These are phyloP conservation scores for Fusarium sp. DNA, from an alignment of 2,329 filamentous ascomycete genomes.

Conservation along the genomic window DNA sequence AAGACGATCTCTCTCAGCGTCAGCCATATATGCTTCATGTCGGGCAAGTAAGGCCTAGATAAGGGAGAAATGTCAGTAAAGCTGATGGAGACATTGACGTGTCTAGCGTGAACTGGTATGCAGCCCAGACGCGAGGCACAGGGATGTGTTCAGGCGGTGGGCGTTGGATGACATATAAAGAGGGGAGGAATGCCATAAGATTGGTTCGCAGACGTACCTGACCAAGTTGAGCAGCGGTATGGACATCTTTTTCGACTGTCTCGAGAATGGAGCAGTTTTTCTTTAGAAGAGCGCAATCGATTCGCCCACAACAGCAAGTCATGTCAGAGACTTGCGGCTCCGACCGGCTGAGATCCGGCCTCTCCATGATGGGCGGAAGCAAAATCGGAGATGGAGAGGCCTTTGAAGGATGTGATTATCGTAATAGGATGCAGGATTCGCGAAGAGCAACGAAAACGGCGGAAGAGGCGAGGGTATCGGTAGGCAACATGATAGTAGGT, in stretches of 20 bases:
- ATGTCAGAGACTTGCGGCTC: slow-evolving; percentile 56
- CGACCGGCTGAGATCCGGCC: slow-evolving; percentile 42
- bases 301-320: slow-evolving; percentile 87
- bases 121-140: slow-evolving; percentile 30
- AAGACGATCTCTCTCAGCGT: slow-evolving; percentile 87
- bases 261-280: slow-evolving; percentile 85
- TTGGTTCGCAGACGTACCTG: slow-evolving; percentile 78
- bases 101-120: slow-evolving; percentile 45
- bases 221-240: slow-evolving; percentile 87
- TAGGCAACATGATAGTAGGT: slow-evolving; percentile 43
- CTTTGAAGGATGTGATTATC: slow-evolving; percentile 34
- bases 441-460: slow-evolving; percentile 18
- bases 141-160: slow-evolving; percentile 25
- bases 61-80: slow-evolving; percentile 76
- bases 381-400: slow-evolving; percentile 42
- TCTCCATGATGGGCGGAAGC: slow-evolving; percentile 45
- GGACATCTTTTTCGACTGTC: slow-evolving; percentile 88
- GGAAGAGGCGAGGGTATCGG: slow-evolving; percentile 23
- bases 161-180: slow-evolving; percentile 7
- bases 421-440: slow-evolving; percentile 20
- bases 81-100: slow-evolving; percentile 46
- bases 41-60: slow-evolving; percentile 90
- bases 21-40: slow-evolving; percentile 94
- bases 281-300: slow-evolving; percentile 83
- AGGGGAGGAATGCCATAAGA: slow-evolving; percentile 46